phyloP scores from a whole-genome alignment of 495 filamentous ascomycete genomes.

The Cercophora samala region DNA sequence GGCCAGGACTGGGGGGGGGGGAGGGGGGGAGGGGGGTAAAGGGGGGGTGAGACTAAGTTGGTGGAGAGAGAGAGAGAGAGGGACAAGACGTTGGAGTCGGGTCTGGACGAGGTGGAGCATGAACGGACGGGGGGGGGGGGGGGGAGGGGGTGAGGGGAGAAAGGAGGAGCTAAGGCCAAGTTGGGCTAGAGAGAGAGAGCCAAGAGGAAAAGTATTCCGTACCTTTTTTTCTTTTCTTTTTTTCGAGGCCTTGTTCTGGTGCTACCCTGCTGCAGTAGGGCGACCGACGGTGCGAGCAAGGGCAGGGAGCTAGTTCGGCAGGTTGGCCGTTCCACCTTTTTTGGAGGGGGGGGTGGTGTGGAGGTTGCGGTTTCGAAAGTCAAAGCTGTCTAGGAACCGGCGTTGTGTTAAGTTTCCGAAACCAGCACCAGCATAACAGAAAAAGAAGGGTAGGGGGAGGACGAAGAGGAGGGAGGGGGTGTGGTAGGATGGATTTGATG shows the following conservation, averaged over 20 bases:
- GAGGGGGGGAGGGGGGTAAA: no score
- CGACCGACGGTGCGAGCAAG: conserved; percentile 20
- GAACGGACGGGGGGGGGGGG: conserved; percentile 6
- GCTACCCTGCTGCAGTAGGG: conserved; percentile 13
- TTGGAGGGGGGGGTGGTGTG: not conserved
- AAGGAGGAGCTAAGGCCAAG: not conserved
- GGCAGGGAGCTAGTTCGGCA: conserved; percentile 25
- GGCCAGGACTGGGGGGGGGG: conserved; percentile 17
- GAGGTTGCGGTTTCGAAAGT: conserved; percentile 24
- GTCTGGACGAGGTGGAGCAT: conserved; percentile 16
- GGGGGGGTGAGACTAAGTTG: conserved; percentile 1
- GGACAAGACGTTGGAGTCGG: conserved; percentile 14
- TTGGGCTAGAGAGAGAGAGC: not conserved
- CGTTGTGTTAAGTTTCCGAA: conserved; percentile 30
- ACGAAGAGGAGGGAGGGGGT: conserved; percentile 1
- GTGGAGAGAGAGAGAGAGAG: not conserved
- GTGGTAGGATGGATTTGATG: conserved; percentile 6
- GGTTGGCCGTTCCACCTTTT: conserved; percentile 24
- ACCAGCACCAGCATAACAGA: conserved; percentile 18
- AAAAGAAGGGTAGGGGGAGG: not conserved
- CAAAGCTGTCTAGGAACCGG: conserved; percentile 26
- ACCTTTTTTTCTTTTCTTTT: conserved; percentile 26
- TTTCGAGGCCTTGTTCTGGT: not conserved
- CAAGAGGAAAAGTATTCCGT: conserved; percentile 20
- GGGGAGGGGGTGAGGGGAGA: not conserved